A percentile compares a stretch with the other conserved stretches of the same genome.
phyloP scores from a whole-genome alignment of 1,284 basidiomycete species.

The Meira miltonrushii region DNA sequence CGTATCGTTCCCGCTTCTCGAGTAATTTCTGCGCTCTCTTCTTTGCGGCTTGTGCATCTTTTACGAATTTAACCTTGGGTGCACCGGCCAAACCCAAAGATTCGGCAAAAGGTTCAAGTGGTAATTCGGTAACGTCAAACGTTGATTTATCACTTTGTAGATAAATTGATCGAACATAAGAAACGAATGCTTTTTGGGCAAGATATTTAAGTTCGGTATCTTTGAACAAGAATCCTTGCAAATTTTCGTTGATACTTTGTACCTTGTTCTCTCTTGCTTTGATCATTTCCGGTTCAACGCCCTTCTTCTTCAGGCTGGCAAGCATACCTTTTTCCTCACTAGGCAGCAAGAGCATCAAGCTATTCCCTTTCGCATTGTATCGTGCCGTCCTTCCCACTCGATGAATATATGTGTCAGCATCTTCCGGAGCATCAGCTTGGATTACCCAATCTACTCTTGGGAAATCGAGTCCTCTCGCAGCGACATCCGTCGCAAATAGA shows the following conservation, averaged over 20 bases:
- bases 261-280: conserved; percentile 87
- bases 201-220: conserved; percentile 97
- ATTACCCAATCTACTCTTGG: conserved; percentile 96
- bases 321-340: conserved; percentile 89
- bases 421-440: conserved; percentile 94
- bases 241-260: conserved; percentile 75
- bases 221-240: conserved; percentile 89
- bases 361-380: conserved; percentile 85
- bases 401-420: conserved; percentile 97
- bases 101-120: conserved; percentile 77
- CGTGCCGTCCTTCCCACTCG: conserved; percentile 91
- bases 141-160: conserved; percentile 89
- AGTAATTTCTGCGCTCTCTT: conserved; percentile 54
- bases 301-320: conserved; percentile 66
- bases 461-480: conserved; percentile 93
- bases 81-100: conserved; percentile 87
- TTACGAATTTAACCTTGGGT: conserved; percentile 87
- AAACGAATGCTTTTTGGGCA: conserved; percentile 92
- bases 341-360: conserved; percentile 74
- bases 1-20: background rate
- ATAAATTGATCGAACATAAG: conserved; percentile 86
- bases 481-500: conserved; percentile 73
- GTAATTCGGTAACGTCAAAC: conserved; percentile 79
- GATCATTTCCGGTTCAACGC: conserved; percentile 65
- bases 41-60: conserved; percentile 66